phyloP scores from a whole-genome alignment of 139 green algal species.

The Dunaliella primolecta region DNA sequence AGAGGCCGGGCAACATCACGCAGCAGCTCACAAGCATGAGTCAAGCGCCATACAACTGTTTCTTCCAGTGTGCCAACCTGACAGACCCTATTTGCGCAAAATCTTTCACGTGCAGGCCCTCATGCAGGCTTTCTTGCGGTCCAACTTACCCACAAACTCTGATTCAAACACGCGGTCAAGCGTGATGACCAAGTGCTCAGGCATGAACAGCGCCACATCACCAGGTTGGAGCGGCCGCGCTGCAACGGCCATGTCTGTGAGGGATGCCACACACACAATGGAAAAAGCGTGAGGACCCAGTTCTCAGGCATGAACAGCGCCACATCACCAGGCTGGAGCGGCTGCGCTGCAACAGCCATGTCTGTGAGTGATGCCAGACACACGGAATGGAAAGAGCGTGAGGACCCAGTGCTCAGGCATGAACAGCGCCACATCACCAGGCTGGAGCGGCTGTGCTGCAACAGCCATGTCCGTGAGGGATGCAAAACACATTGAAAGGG shows the following conservation, averaged over 20 bases:
- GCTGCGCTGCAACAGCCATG: background rate
- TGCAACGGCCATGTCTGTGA: conserved; percentile 49
- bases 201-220: conserved; percentile 72
- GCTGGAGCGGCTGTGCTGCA: background rate
- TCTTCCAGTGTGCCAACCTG: too few relatives aligned
- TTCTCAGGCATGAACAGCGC: conserved; percentile 14
- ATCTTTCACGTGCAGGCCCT: too few relatives aligned
- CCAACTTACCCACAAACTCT: conserved; percentile 60
- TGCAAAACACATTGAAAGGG: background rate
- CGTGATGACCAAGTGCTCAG: conserved; percentile 79
- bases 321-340: conserved; percentile 4
- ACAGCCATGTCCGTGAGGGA: background rate
- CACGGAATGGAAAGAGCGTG: background rate
- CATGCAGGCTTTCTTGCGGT: too few relatives aligned
- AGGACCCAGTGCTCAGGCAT: background rate
- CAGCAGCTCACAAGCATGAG: too few relatives aligned
- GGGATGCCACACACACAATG: background rate
- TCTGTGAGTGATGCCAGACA: background rate
- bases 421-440: background rate
- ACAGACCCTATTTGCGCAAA: too few relatives aligned
- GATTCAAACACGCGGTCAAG: conserved; percentile 83
- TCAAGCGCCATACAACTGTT: too few relatives aligned
- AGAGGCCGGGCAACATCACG: too few relatives aligned
- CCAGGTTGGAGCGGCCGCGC: conserved; percentile 29
- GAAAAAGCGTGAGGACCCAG: conserved; percentile 15